Evolutionary conservation across 1,139 yeast genomes (phyloP), one percentile per base, ranked within the genome.

Genomic region (Nadsonia starkeyi-henricii): DNA sequence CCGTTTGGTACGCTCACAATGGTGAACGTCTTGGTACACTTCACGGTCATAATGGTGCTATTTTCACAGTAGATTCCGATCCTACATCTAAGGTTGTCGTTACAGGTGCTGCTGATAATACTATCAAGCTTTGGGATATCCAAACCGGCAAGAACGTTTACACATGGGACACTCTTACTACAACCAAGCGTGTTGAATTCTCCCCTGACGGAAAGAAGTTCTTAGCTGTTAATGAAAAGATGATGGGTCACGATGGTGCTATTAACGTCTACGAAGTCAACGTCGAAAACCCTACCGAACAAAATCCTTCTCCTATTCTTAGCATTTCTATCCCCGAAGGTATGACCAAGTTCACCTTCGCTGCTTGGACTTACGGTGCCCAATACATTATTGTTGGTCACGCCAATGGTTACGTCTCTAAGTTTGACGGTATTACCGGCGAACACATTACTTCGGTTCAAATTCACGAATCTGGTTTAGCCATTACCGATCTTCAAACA

Each of bases 21-120:
- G 99, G 99, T 59, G 98, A 93, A 70, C 79, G 98, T 68, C 70
- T 93, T 53, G 99, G 98, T 48, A 91, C 99, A 51, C 78, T 86
- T 57, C 79, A 77, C 53, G 88, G 88, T 18, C 98, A 91, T 66
- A 75, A 75, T 55, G 98, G 98, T 79, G 85, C 96, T 53, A 82
- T 91, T 61, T 88, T 95, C 94, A 81, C 96, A 42, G 82, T 91
- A 55, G 97, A 91, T 63, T 83, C 88, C 48, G 94, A 85, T 64
- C 71, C 75, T 36, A 74, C 62, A 69, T 53, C 93, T 21, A 72
- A 74, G 43, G 75, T 77, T 55, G 80, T 86, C 58, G 79, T 81
- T 51, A 89, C 98, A 3, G 97, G 96, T 42, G 80, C 94, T 55
- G 95, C 96, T 51, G 99, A 91, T 64, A 79, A 83, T 66, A 74